A percentile compares a stretch with the other conserved stretches of the same genome.
phyloP scores from a whole-genome alignment of 805 yeast species.

The Wickerhamiella alocasiicola region DNA sequence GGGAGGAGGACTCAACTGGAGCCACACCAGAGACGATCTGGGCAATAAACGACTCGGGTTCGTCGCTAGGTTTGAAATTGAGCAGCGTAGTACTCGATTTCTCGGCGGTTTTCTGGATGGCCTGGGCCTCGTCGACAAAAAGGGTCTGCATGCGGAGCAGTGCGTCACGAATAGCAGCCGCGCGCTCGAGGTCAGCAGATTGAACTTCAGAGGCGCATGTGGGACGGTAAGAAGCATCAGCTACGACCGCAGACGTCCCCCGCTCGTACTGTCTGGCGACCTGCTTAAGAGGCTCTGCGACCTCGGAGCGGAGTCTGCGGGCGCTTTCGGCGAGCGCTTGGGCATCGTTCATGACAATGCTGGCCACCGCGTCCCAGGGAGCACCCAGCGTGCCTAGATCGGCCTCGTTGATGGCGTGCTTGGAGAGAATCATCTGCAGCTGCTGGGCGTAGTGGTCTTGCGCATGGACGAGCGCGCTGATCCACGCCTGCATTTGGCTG shows the following conservation, averaged over 20 bases:
- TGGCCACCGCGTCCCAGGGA: conserved; percentile 21
- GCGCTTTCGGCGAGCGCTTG: conserved; percentile 26
- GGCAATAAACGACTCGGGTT: conserved; percentile 43
- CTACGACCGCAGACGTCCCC: conserved; percentile 10
- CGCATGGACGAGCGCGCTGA: conserved; percentile 41
- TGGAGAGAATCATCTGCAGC: conserved; percentile 27
- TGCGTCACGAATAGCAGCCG: conserved; percentile 49
- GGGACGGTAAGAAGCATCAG: conserved; percentile 15
- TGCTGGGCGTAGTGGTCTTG: conserved; percentile 38
- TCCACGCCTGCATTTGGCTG: conserved; percentile 48
- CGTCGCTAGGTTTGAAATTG: conserved; percentile 48
- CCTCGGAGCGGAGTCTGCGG: conserved; percentile 29
- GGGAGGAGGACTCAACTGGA: conserved; percentile 5
- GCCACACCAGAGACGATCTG: conserved; percentile 22
- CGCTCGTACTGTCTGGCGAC: conserved; percentile 32
- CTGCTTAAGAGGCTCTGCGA: conserved; percentile 29
- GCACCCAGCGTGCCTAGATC: conserved; percentile 24
- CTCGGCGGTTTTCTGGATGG: conserved; percentile 42
- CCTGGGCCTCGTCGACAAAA: conserved; percentile 39
- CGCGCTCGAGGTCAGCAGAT: conserved; percentile 35
- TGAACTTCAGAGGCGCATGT: conserved; percentile 40
- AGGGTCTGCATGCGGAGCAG: conserved; percentile 55
- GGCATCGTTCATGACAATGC: conserved; percentile 24
- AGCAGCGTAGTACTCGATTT: conserved; percentile 51
- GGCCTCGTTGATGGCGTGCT: conserved; percentile 15